Evolutionary conservation across 108 stramenopile species (phyloP), one percentile per base, ranked within the genome.

Genomic region (Schizochytrium sp.): DNA sequence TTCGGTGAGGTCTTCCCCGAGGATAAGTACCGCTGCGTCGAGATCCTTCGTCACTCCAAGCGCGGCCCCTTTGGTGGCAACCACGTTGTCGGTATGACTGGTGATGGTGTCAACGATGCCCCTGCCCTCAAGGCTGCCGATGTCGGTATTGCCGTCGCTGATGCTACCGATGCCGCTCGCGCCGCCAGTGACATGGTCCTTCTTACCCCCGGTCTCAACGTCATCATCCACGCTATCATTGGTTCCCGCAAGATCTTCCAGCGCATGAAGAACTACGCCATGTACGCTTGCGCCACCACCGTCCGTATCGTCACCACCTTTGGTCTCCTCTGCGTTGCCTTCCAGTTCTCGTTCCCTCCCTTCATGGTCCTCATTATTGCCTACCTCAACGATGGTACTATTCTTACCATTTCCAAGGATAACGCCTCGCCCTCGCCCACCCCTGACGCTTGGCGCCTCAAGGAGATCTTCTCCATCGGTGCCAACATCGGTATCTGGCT

Each of bases 101-200:
- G 97, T 28, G 96, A 97, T 87, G 96, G 95, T 58, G 96, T 97
- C 57, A 97, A 97, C 89, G 97, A 97, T 89, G 96, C 96, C 21
- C 95, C 97, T 5, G 97, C 96, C 0, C 92, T 97, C 25, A 93
- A 92, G 21, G 94, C 93, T 44, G 96, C 96, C 55, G 95, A 97
- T 93, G 72, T 91, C 47, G 95, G 95, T 48, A 95, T 96, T 72
- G 95, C 95, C 14, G 96, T 97, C 6, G 91, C 93, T 43, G 96
- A 95, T 58, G 95, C 96, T 29, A 97, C 96, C 6, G 97, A 97
- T 91, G 97, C 96, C 18, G 96, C 97, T 19, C 94, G 95, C 87
- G 96, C 95, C 89, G 96, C 97, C 25, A 94, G 95, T 5, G 96
- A 96, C 83, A 92, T 97, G 45, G 95, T 97, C 45, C 88, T 97